Base-by-base conservation (phyloP, 768 basidiomycete genomes). In the Lyophyllum shimeji region DNA sequence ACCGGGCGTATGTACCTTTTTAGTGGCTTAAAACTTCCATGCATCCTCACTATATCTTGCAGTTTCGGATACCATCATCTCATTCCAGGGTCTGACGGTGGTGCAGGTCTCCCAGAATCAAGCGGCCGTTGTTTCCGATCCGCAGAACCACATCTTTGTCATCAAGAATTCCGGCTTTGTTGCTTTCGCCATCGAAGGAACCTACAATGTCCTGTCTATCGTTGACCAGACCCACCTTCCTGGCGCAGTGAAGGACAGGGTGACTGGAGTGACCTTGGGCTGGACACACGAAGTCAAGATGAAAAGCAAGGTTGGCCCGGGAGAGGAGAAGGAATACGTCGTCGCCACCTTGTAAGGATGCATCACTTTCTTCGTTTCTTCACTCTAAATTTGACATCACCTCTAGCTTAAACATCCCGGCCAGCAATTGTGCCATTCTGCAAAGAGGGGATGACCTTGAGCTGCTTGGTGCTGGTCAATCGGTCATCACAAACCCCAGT, bases 21-120 rank as follows among this genome's bases (percentile, higher is more conserved):
- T n/a, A n/a, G 37, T 7, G 13, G 46, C 37, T 29, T 18, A 34
- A 29, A 17, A 31, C 1, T 58, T 18, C n/a, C 24, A 24, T 43
- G 15, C 29, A 49, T 27, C 46, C 48, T 37, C 20, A 59, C 4
- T n/a, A 49, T 21, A 40, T 53, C 50, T 29, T 24, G 52, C 33
- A 90, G 89, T 92, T 44, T 90, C 90, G 11, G 90, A 93, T 62
- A 87, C 90, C 1, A 88, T 90, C 21, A 86, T 93, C 46, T 83
- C 87, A 59, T 92, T 92, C 67, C 79, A 84, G 47, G 91, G 91
- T 48, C 72, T 93, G 57, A 90, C 87, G 0, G 78, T 89, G n/a
- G 90, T 93, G 0, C 91, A 93, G 65, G 92, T 93, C 20, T 89
- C 89, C 0, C 91, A 93, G 74, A 93, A 93, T 57, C 76, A 79